Evolutionary conservation across 345 rosid species (phyloP), one percentile per base, ranked within the genome.

Genomic region (Populus tremula): DNA sequence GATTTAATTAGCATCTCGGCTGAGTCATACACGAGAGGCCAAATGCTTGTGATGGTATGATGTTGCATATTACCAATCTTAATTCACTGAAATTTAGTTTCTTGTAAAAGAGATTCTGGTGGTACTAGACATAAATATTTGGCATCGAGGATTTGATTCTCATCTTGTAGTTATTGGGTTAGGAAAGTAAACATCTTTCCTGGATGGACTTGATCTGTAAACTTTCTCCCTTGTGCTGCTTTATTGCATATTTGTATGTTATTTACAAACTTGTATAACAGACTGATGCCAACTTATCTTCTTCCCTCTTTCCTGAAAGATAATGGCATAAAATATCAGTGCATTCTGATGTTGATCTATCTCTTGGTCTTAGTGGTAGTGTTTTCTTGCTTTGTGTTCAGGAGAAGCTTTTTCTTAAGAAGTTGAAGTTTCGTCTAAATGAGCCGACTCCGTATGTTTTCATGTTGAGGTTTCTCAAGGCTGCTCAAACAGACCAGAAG

Each of bases 401-500:
- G 96, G 99, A 96, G 86, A 93, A 90, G 82, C 82, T 84, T 23
- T 82, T 96, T 75, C 93, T 96, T 29, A 90, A 86, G 85, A 83
- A 79, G 77, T 79, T 96, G 87, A 92, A 91, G 81, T 96, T 93
- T 70, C 96, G 98, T 72, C 86, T 96, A 54, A 96, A 96, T 83
- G 78, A 81, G 35, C 94, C 99, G 41, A 93, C 99, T 49, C 89
- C 96, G 6, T 93, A 96, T 76, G 97, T 93, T 77, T 96, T 96
- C 90, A 88, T 92, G 98, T 79, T 93, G 77, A 90, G 97, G 81
- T 96, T 96, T 84, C 91, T 96, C 47, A 96, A 92, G 88, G 98
- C 96, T 86, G 96, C 99, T 80, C 91, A 84, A 78, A 87, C 98
- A 41, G 91, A 93, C 81, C 78, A 78, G 70, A 86, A 86, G 94